A percentile compares a stretch with the other conserved stretches of the same genome.
These are phyloP conservation scores for Talaromyces funiculosus DNA, from an alignment of 2,329 filamentous ascomycete genomes.

Conservation along the genomic window DNA sequence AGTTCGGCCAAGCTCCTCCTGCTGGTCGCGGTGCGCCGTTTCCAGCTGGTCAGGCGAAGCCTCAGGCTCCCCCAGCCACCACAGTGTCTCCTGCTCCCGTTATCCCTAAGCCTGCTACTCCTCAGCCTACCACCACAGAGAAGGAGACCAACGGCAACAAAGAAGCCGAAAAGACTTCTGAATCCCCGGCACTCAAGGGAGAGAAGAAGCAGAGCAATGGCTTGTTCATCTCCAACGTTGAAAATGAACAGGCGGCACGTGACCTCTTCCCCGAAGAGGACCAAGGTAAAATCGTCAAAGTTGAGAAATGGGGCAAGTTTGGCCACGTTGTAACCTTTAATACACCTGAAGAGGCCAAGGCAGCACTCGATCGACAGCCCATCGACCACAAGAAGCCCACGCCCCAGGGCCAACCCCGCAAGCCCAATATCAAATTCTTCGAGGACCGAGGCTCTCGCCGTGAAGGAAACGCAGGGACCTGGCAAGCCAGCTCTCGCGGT, in stretches of 20 bases:
- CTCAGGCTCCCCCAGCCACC: constrained; percentile 18
- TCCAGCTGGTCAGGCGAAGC: constrained; percentile 27
- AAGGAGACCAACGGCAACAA: constrained; percentile 47
- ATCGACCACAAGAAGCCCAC: constrained; percentile 69
- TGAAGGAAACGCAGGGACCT: constrained; percentile 46
- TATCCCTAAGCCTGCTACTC: constrained; percentile 36
- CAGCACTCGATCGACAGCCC: constrained; percentile 67
- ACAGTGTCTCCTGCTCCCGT: constrained; percentile 38
- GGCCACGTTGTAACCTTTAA: constrained; percentile 80
- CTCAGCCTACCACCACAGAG: constrained; percentile 33
- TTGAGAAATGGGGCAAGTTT: constrained; percentile 64
- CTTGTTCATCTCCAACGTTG: constrained; percentile 84
- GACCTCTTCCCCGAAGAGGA: constrained; percentile 81
- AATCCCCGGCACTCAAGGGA: constrained; percentile 52
- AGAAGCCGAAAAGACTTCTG: constrained; percentile 40
- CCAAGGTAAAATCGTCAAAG: constrained; percentile 68
- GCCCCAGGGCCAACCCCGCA: constrained; percentile 63
- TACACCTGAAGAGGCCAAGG: constrained; percentile 71
- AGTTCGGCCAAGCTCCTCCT: constrained; percentile 38
- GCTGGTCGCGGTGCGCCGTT: constrained; percentile 25
- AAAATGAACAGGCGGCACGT: constrained; percentile 73
- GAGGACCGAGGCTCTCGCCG: constrained; percentile 57
- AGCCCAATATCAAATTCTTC: constrained; percentile 78
- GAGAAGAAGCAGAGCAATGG: constrained; percentile 67
- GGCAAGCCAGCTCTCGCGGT: constrained; percentile 54